These are phyloP conservation scores for Neurospora intermedia DNA, from an alignment of 495 filamentous ascomycete genomes.

Conservation along the genomic window DNA sequence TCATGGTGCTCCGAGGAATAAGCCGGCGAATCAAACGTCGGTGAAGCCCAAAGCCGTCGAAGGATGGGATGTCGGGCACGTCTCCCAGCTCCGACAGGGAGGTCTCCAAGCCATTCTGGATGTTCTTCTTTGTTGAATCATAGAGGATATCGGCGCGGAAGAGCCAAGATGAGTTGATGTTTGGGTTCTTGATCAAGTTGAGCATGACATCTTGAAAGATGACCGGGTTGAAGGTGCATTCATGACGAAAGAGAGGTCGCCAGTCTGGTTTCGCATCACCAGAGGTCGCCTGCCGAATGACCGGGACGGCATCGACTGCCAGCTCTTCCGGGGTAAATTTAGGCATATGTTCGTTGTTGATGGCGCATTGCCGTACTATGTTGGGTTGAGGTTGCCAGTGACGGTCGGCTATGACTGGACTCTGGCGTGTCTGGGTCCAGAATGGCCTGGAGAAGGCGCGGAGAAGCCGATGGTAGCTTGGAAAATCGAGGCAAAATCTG, in stretches of 20 bases:
- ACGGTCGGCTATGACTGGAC: background rate
- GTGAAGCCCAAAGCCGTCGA: constrained; percentile 16
- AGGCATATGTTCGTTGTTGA: background rate
- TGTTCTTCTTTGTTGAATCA: constrained; percentile 16
- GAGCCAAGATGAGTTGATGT: constrained; percentile 71
- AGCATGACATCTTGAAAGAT: constrained; percentile 54
- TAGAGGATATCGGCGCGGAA: constrained; percentile 80
- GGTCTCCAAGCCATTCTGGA: background rate
- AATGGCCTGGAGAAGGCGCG: background rate
- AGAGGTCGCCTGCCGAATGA: constrained; percentile 10
- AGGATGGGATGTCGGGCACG: constrained; percentile 4
- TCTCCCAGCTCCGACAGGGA: constrained; percentile 8
- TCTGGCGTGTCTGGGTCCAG: background rate
- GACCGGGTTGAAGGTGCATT: constrained; percentile 46
- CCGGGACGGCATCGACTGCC: constrained; percentile 19
- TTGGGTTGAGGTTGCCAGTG: background rate
- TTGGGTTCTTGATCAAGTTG: constrained; percentile 74
- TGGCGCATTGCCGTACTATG: background rate
- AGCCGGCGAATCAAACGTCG: constrained; percentile 57
- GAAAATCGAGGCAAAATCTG: background rate
- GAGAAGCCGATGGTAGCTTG: background rate
- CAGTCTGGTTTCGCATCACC: constrained; percentile 24
- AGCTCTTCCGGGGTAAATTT: constrained; percentile 20
- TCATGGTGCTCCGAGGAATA: constrained; percentile 67
- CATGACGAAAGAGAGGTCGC: constrained; percentile 39